A percentile compares a stretch with the other conserved stretches of the same genome.
phyloP scores from a whole-genome alignment of 2,329 filamentous ascomycete species.

The Sordariomycetes sp. region DNA sequence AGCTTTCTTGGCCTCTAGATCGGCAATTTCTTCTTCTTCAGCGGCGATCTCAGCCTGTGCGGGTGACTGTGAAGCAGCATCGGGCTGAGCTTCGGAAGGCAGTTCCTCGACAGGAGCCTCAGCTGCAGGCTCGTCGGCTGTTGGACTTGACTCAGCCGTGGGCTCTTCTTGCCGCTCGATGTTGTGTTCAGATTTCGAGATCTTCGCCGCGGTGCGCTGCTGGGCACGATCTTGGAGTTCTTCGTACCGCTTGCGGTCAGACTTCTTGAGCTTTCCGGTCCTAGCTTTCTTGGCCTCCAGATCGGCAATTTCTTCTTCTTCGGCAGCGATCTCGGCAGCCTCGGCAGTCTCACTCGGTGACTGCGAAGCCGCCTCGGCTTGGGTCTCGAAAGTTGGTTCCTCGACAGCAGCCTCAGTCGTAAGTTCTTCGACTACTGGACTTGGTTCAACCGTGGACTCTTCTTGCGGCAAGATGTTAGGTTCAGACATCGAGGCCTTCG shows the following conservation, averaged over 20 bases:
- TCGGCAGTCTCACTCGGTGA: conserved; percentile 14
- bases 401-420: conserved; percentile 9
- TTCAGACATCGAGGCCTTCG: conserved; percentile 21
- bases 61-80: conserved; percentile 2
- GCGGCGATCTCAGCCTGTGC: not conserved
- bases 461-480: conserved; percentile 17
- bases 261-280: conserved; percentile 10
- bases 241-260: conserved; percentile 14
- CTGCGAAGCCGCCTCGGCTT: conserved; percentile 18
- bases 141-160: conserved; percentile 6
- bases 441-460: conserved; percentile 11
- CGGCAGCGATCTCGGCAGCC: conserved; percentile 11
- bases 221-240: conserved; percentile 5
- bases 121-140: conserved; percentile 21
- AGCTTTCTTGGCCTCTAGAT: conserved; percentile 15
- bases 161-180: conserved; percentile 10
- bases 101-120: conserved; percentile 10
- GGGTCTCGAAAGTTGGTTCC: not conserved
- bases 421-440: conserved; percentile 6
- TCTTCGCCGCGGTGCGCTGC: conserved; percentile 14
- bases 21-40: conserved; percentile 16
- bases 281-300: conserved; percentile 21
- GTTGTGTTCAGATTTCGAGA: conserved; percentile 11
- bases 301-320: conserved; percentile 12
- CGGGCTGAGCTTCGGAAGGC: conserved; percentile 1